These are phyloP conservation scores for Penicillium turbatum DNA, from an alignment of 495 filamentous ascomycete species.

Conservation along the genomic window DNA sequence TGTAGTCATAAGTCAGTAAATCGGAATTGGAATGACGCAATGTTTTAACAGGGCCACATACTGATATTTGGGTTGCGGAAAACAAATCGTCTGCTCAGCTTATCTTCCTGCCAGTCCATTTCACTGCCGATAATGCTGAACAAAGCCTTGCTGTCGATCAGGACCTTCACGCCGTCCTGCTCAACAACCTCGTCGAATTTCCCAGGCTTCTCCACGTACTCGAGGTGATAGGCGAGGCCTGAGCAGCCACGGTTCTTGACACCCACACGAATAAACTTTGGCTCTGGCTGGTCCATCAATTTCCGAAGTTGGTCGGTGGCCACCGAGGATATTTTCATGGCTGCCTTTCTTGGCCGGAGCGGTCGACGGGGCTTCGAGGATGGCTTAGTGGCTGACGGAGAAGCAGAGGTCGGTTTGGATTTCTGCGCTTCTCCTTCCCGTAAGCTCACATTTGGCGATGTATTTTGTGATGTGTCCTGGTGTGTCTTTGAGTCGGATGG, in stretches of 20 bases:
- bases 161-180: constrained; percentile 91
- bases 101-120: constrained; percentile 99
- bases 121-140: constrained; percentile 98
- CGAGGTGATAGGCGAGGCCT: constrained; percentile 88
- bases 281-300: constrained; percentile 74
- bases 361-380: constrained; percentile 52
- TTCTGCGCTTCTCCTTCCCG: constrained; percentile 65
- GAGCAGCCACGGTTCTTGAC: constrained; percentile 96
- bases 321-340: constrained; percentile 75
- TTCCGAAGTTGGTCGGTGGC: constrained; percentile 72
- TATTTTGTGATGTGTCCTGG: constrained; percentile 21
- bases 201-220: constrained; percentile 88
- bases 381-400: constrained; percentile 30
- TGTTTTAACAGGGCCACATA: constrained; percentile 48
- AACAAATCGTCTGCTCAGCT: constrained; percentile 81
- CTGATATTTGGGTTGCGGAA: constrained; percentile 98
- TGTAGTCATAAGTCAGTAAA: constrained; percentile 44
- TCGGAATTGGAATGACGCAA: not conserved
- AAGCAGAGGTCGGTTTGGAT: constrained; percentile 35
- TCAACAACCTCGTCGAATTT: constrained; percentile 89
- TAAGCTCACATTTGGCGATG: constrained; percentile 32
- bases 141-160: constrained; percentile 94
- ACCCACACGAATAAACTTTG: constrained; percentile 88
- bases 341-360: constrained; percentile 81
- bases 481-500: constrained; percentile 19